phyloP scores from a whole-genome alignment of 1,284 basidiomycete species.

The Sanghuangporus sanghuang region DNA sequence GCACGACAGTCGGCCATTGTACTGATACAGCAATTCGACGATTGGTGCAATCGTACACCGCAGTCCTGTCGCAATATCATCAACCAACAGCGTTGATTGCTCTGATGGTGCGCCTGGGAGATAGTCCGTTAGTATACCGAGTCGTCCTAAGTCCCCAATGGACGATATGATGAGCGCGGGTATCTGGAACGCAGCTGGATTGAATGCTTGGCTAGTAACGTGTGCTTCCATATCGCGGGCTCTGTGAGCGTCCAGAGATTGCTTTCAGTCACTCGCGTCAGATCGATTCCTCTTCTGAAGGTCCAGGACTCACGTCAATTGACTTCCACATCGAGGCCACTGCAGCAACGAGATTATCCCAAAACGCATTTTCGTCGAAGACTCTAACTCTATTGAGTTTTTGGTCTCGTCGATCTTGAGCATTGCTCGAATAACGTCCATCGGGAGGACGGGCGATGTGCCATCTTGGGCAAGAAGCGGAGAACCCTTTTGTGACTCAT shows the following conservation, averaged over 20 bases:
- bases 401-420: not conserved
- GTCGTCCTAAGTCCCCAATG: not conserved
- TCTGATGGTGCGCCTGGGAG: not conserved
- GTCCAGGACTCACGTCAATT: not conserved
- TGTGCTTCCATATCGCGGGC: not conserved
- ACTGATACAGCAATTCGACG: not conserved
- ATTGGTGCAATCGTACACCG: not conserved
- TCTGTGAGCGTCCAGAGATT: not conserved
- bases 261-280: not conserved
- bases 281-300: not conserved
- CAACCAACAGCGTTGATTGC: not conserved
- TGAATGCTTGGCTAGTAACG: not conserved
- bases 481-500: not conserved
- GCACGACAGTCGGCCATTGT: not conserved
- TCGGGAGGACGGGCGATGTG: not conserved
- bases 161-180: not conserved
- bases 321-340: not conserved
- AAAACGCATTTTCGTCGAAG: not conserved
- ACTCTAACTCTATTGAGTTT: not conserved
- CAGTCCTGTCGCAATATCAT: not conserved
- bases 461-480: not conserved
- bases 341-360: not conserved
- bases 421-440: not conserved
- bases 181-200: not conserved
- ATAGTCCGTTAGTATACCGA: not conserved